Base-by-base conservation (phyloP, 768 basidiomycete species). In the Suillus lakei region DNA sequence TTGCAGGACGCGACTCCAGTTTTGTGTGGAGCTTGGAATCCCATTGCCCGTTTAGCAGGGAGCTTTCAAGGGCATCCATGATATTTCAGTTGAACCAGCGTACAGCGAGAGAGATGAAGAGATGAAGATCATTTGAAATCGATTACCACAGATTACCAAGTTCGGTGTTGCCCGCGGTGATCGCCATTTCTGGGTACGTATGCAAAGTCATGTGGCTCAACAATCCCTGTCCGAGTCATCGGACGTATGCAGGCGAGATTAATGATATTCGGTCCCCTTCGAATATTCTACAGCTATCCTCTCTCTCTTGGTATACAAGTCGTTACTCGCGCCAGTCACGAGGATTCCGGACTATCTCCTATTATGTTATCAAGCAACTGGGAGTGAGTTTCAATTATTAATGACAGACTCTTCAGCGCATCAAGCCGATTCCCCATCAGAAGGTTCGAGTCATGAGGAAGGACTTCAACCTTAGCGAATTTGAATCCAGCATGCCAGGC, bases 41-140 rank as follows among this genome's bases (percentile, higher is more conserved):
- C 84, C 84, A 85, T 48, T 70, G 72, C 2, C 88, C 89, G 48
- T 74, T 75, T n/a, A 92, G 76, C 23, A 92, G 78, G 43, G 84
- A 82, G 68, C 81, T 86, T 75, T 92, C 86, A 64, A 90, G 72
- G 53, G 73, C 60, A 41, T 68, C 58, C 71, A 75, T 61, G 65
- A 69, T 66, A 28, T 12, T 39, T 59, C 30, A 32, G 26, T 26
- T 50, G 44, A 46, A 46, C 21, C n/a, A 12, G 26, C 6, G 50
- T 50, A 28, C 50, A 16, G 16, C 16, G 36, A 26, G 36, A 58
- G 55, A 18, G 55, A 56, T 43, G 41, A 43, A 43, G 41, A 43
- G 41, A 43, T 53, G 51, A 51, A 53, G 51, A 53, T 51, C 26
- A 51, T 53, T 53, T 53, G 28, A 53, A 53, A 53, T 53, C 8